Percentiles rank a stretch among this genome's conserved stretches.
Evolutionary conservation across 2,329 filamentous ascomycete genomes (phyloP).

Genomic region (Acrodontium crateriforme): DNA sequence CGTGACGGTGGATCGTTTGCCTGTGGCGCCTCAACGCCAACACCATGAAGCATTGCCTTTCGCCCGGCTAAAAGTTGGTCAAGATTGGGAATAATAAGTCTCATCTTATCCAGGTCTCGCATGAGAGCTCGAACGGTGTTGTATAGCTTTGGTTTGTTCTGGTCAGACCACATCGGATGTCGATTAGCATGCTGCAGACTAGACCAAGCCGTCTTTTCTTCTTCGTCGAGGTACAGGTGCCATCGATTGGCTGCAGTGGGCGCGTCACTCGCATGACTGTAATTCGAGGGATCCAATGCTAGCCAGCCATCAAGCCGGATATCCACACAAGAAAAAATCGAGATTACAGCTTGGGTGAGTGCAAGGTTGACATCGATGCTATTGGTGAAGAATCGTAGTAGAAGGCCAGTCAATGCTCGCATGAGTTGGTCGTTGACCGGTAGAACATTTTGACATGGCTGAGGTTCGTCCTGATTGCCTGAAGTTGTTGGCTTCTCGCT

Average conservation of each 20-base stretch:
- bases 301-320: slow-evolving; percentile 87
- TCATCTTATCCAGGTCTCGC: slow-evolving; percentile 29
- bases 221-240: slow-evolving; percentile 19
- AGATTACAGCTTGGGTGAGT: slow-evolving; percentile 69
- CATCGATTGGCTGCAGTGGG: slow-evolving; percentile 10
- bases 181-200: slow-evolving; percentile 20
- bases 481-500: slow-evolving; percentile 2
- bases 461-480: slow-evolving; percentile 1
- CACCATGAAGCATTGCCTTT: slow-evolving; percentile 35
- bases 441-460: no score
- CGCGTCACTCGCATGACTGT: no score
- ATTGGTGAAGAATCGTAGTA: slow-evolving; percentile 77
- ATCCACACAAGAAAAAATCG: slow-evolving; percentile 70
- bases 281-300: slow-evolving; percentile 29
- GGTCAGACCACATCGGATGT: slow-evolving; percentile 23
- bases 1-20: slow-evolving; percentile 11
- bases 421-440: slow-evolving; percentile 44
- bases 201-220: slow-evolving; percentile 18
- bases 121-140: slow-evolving; percentile 28
- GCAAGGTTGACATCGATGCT: slow-evolving; percentile 82
- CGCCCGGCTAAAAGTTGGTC: slow-evolving; percentile 35
- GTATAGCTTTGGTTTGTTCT: slow-evolving; percentile 27
- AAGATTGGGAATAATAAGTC: slow-evolving; percentile 31
- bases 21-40: slow-evolving; percentile 28
- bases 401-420: slow-evolving; percentile 38